phyloP scores from a whole-genome alignment of 106 monocot species.

The Phalaenopsis equestris region DNA sequence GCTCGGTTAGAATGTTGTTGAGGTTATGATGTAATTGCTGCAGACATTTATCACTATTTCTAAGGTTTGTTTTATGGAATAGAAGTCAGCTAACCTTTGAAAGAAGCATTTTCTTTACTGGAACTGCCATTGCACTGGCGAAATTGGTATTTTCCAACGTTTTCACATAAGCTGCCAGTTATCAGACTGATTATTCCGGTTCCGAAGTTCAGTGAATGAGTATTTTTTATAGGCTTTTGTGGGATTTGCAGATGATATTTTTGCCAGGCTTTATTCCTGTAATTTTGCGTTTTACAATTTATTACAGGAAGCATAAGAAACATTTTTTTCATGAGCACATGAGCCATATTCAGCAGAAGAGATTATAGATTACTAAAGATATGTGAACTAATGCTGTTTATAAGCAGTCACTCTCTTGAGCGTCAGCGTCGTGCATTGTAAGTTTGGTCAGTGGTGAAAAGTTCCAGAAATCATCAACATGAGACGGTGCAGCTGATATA shows the following conservation, averaged over 20 bases:
- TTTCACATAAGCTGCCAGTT: background rate
- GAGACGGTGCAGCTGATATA: background rate
- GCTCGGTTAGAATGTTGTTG: background rate
- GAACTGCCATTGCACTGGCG: background rate
- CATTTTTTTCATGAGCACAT: too few relatives aligned
- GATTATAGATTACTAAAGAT: background rate
- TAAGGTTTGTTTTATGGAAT: background rate
- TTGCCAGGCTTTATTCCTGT: background rate
- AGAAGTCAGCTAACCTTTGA: background rate
- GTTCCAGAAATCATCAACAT: background rate
- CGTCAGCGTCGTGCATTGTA: background rate
- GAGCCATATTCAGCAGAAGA: slow-evolving; percentile 1
- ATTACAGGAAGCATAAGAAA: background rate
- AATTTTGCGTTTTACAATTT: background rate
- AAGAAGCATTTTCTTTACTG: background rate
- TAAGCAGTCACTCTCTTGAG: background rate
- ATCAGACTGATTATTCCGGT: background rate
- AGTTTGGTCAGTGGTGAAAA: background rate
- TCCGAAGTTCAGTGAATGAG: background rate
- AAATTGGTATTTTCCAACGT: background rate
- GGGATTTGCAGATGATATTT: background rate
- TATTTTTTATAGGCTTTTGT: background rate
- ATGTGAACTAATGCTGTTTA: background rate
- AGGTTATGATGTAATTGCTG: background rate
- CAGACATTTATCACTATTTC: background rate